Conservation (phyloP, 23 red algal genomes). For the Gracilaria gracilis region DNA sequence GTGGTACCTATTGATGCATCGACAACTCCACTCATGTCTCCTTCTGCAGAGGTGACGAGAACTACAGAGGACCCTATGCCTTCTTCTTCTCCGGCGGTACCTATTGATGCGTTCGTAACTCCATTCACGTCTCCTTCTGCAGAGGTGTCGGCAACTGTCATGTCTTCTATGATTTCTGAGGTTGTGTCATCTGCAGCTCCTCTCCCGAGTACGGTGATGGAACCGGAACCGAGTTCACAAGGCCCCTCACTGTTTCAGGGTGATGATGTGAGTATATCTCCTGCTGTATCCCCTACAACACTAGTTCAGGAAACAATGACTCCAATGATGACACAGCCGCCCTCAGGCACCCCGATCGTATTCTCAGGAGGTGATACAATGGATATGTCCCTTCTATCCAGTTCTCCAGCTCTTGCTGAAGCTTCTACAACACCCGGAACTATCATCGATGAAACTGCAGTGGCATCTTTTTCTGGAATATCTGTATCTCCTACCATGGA, state of each 20-base stretch:
- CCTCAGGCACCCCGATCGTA: not conserved
- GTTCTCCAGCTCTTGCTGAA: not conserved
- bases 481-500: not conserved
- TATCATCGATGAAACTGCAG: not conserved
- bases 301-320: not conserved
- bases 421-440: not conserved
- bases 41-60: too few relatives aligned
- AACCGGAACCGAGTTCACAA: constrained; percentile 10
- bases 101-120: not conserved
- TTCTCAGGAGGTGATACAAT: not conserved
- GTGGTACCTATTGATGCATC: not conserved
- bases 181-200: not conserved
- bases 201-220: not conserved
- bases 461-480: not conserved
- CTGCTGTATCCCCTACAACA: not conserved
- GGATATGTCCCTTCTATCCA: not conserved
- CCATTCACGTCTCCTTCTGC: not conserved
- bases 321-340: not conserved
- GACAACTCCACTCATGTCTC: not conserved
- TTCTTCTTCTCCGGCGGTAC: not conserved
- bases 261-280: not conserved
- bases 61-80: not conserved
- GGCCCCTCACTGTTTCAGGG: not conserved
- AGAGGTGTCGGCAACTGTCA: not conserved
- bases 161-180: not conserved